A percentile compares a stretch with the other conserved stretches of the same genome.
Evolutionary conservation across 345 rosid genomes (phyloP).

Genomic region (Murraya paniculata): DNA sequence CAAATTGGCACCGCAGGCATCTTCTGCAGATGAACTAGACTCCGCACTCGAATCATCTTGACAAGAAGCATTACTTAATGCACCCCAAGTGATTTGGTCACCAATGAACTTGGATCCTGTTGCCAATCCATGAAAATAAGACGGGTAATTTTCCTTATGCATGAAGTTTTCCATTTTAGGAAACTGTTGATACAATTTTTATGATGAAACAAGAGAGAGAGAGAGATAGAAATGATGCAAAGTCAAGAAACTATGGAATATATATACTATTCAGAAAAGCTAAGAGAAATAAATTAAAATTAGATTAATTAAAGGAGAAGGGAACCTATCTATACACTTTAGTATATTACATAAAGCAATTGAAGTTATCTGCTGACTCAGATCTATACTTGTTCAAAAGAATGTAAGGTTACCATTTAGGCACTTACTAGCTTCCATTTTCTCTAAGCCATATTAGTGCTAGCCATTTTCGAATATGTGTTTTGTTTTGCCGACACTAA

Average conservation of each 20-base stretch:
- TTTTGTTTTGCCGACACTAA: not conserved
- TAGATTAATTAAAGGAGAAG: not conserved
- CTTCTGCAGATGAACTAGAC: slow-evolving; percentile 35
- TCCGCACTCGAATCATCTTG: slow-evolving; percentile 23
- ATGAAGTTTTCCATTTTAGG: slow-evolving; percentile 53
- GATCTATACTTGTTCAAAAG: slow-evolving; percentile 35
- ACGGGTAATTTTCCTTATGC: slow-evolving; percentile 38
- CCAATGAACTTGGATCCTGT: slow-evolving; percentile 24
- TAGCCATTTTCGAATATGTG: slow-evolving; percentile 36
- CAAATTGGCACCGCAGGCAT: slow-evolving; percentile 19
- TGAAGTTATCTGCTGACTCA: slow-evolving; percentile 40
- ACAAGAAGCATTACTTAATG: slow-evolving; percentile 1
- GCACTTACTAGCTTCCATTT: slow-evolving; percentile 23
- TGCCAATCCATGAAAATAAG: slow-evolving; percentile 33
- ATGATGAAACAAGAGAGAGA: slow-evolving; percentile 2
- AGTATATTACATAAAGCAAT: slow-evolving; percentile 13
- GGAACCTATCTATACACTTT: slow-evolving; percentile 27
- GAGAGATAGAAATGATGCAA: slow-evolving; percentile 36
- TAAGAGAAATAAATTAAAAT: slow-evolving; percentile 18
- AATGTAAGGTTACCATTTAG: slow-evolving; percentile 16
- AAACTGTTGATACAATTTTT: slow-evolving; percentile 33
- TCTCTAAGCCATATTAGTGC: slow-evolving; percentile 36
- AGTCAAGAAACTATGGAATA: slow-evolving; percentile 22
- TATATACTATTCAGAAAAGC: slow-evolving; percentile 32
- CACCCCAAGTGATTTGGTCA: slow-evolving; percentile 39